phyloP scores from a whole-genome alignment of 1,284 basidiomycete species.

The Inonotus hispidus region DNA sequence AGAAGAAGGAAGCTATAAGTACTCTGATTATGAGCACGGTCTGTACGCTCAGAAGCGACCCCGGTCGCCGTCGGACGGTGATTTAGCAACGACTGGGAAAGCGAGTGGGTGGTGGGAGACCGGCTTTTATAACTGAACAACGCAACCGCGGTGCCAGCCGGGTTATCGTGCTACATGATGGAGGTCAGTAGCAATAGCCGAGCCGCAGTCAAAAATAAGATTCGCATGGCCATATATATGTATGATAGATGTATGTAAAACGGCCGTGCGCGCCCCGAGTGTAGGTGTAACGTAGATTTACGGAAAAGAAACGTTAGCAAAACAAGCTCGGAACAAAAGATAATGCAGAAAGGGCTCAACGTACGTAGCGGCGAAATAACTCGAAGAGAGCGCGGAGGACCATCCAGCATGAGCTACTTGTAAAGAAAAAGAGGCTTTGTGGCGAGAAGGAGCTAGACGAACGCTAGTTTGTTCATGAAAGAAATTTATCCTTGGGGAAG shows the following conservation, averaged over 20 bases:
- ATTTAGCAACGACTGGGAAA: neutral
- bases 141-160: slow-evolving; percentile 10
- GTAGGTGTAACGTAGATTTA: too few species aligned
- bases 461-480: too few species aligned
- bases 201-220: neutral
- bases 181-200: neutral
- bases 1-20: neutral
- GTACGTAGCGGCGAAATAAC: slow-evolving; percentile 15
- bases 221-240: neutral
- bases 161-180: slow-evolving; percentile 23
- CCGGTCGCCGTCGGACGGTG: neutral
- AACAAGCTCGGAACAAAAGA: neutral
- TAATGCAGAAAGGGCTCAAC: slow-evolving; percentile 5
- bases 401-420: slow-evolving; percentile 10
- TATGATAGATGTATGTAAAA: too few species aligned
- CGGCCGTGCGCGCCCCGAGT: too few species aligned
- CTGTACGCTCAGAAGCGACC: neutral
- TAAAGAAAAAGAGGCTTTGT: neutral
- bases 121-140: slow-evolving; percentile 16
- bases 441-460: neutral
- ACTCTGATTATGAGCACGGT: slow-evolving; percentile 10
- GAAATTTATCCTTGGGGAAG: too few species aligned
- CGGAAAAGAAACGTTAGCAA: too few species aligned
- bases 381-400: slow-evolving; percentile 17
- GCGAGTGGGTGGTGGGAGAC: neutral